Evolutionary conservation across 169 alveolate genomes (phyloP).

Genomic region (Cryptosporidium baileyi): DNA sequence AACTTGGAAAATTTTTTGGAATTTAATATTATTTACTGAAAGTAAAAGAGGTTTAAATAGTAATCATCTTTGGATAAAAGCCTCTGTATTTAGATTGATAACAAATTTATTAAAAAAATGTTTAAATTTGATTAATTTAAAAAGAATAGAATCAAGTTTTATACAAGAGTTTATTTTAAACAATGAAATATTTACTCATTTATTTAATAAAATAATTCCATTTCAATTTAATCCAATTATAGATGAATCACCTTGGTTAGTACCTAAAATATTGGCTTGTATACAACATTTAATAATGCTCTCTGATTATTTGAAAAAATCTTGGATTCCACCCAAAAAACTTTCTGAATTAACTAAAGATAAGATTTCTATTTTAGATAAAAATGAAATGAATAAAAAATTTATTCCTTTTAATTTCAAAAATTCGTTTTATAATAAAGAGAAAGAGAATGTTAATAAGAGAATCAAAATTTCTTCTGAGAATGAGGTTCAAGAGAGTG

Average conservation of each 20-base stretch:
- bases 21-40: not conserved
- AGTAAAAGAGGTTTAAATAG: not conserved
- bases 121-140: not conserved
- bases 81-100: not conserved
- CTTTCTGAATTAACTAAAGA: not conserved
- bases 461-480: slow-evolving; percentile 20
- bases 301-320: not conserved
- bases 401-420: not conserved
- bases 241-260: slow-evolving; percentile 40
- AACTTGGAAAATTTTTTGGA: slow-evolving; percentile 20
- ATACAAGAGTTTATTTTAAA: not conserved
- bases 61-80: slow-evolving; percentile 36
- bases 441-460: slow-evolving; percentile 3
- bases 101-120: not conserved
- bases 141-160: not conserved
- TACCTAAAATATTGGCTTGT: slow-evolving; percentile 13
- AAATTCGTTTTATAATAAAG: not conserved
- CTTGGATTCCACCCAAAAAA: slow-evolving; percentile 23
- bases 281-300: slow-evolving; percentile 8
- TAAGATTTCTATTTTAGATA: not conserved
- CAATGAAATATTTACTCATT: not conserved
- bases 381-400: not conserved
- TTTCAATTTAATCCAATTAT: slow-evolving; percentile 1
- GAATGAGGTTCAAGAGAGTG: slow-evolving; percentile 42
- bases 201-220: not conserved